Conservation (phyloP, 2,329 filamentous ascomycete species). For the Clarireedia monteithiana region DNA sequence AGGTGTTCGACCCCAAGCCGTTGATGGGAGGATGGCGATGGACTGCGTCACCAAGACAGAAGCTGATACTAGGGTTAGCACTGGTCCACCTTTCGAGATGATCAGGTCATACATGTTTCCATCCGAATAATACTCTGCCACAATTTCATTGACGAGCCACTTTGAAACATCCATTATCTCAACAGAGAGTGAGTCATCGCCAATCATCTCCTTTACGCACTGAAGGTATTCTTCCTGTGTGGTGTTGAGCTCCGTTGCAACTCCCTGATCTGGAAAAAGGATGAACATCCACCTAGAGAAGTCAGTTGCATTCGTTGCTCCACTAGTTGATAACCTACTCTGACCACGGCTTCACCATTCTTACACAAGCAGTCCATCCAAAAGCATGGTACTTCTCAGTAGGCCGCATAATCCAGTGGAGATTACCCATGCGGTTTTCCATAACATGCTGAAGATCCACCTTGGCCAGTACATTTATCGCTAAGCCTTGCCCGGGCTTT, state of each 20-base stretch:
- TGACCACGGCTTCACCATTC: slow-evolving; percentile 57
- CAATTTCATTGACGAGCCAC: slow-evolving; percentile 55
- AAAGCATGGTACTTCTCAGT: slow-evolving; percentile 43
- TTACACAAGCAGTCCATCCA: slow-evolving; percentile 40
- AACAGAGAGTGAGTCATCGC: slow-evolving; percentile 42
- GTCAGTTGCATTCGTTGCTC: slow-evolving; percentile 4
- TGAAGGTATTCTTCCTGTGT: slow-evolving; percentile 39
- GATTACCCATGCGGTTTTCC: slow-evolving; percentile 44
- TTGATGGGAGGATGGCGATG: slow-evolving; percentile 51
- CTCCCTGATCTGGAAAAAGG: slow-evolving; percentile 37
- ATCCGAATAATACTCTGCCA: slow-evolving; percentile 44
- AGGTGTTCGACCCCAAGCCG: slow-evolving; percentile 51
- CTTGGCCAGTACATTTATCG: slow-evolving; percentile 41
- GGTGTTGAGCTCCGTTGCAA: slow-evolving; percentile 34
- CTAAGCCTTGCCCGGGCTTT: slow-evolving; percentile 39
- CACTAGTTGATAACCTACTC: slow-evolving; percentile 30
- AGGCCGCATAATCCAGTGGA: slow-evolving; percentile 54
- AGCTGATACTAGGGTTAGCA: slow-evolving; percentile 17
- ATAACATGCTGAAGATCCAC: slow-evolving; percentile 44
- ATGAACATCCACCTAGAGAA: slow-evolving; percentile 45
- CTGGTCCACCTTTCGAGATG: too few relatives aligned
- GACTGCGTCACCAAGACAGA: slow-evolving; percentile 47
- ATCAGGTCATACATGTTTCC: slow-evolving; percentile 24
- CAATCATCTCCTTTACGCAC: slow-evolving; percentile 43
- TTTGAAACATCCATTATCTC: slow-evolving; percentile 46